Evolutionary conservation across 768 basidiomycete species (phyloP), one percentile per base, ranked within the genome.

Genomic region (Strobilomyces dryophilus): DNA sequence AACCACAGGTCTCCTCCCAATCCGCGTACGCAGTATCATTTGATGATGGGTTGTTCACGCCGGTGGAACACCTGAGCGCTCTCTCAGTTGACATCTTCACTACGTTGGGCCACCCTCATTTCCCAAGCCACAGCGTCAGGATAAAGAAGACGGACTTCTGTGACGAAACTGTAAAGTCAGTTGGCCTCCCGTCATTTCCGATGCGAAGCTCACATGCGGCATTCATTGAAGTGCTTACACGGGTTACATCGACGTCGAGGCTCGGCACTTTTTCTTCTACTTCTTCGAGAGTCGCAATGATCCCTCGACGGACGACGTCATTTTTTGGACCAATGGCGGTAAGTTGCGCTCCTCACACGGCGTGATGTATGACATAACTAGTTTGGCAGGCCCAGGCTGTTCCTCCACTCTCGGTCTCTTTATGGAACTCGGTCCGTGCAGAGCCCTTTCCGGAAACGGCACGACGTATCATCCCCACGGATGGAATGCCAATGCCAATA

Each of bases 401-500:
- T 79, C 79, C 4, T 78, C 78, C 37, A 79, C 79, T 71, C 71
- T 85, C 1, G 88, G 86, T 4, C 73, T 89, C 12, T 76, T 89
- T 55, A 86, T 87, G 77, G 89, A 89, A 66, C 71, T 77, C 59
- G 89, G 89, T 18, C 89, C 89, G 1, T 92, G 90, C 65, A 76
- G 80, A 39, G 76, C 89, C 15, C 70, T 74, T 10, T 74, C 75
- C 18, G 69, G 71, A 41, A 75, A 82, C 32, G 76, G 75, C 26
- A 74, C 83, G 1, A 74, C 70, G 2, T 79, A 74, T 62, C 78
- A 85, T 54, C 78, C 79, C 0, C 76, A 85, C 44, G 77, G 82
- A 0, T 88, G 86, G 87, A 88, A 84, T 57, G 74, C 75, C 18
- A 80, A 85, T 46, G 83, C 85, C 52, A 75, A 73, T 43, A 52